Evolutionary conservation across 345 rosid species (phyloP).

Genomic region (Eucalyptus sp.): DNA sequence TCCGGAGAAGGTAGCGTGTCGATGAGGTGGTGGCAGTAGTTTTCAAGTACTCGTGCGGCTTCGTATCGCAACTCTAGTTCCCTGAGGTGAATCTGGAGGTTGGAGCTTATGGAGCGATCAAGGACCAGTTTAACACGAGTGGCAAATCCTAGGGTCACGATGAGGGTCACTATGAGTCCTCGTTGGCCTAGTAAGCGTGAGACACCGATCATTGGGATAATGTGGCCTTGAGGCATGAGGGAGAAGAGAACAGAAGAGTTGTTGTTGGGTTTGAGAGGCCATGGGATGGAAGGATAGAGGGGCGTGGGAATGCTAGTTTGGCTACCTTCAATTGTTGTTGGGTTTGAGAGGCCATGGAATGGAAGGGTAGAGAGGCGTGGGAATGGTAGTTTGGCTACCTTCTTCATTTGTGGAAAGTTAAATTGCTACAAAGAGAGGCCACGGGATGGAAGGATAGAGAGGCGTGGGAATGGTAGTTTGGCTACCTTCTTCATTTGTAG

Average conservation of each 20-base stretch:
- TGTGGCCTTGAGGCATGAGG: slow-evolving; percentile 30
- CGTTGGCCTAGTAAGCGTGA: slow-evolving; percentile 17
- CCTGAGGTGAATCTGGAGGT: slow-evolving; percentile 5
- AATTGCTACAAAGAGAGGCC: too few relatives aligned
- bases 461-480: too few relatives aligned
- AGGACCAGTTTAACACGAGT: slow-evolving; percentile 2
- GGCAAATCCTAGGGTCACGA: slow-evolving; percentile 10
- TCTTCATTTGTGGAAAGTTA: too few relatives aligned
- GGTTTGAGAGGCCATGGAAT: too few relatives aligned
- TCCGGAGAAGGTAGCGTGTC: slow-evolving; percentile 18
- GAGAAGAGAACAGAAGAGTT: slow-evolving; percentile 29
- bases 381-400: too few relatives aligned
- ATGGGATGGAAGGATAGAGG: background rate
- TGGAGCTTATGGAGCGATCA: background rate
- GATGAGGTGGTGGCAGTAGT: slow-evolving; percentile 14
- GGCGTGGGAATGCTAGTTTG: too few relatives aligned
- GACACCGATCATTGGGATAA: slow-evolving; percentile 32
- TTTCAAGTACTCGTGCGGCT: slow-evolving; percentile 15
- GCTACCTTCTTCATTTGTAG: too few relatives aligned
- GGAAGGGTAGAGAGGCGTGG: too few relatives aligned
- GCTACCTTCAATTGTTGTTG: too few relatives aligned
- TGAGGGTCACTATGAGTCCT: slow-evolving; percentile 14
- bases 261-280: background rate
- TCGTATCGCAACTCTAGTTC: slow-evolving; percentile 12
- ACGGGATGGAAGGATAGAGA: too few relatives aligned